Conservation (phyloP, 2,329 filamentous ascomycete genomes). For the Scorias spongiosa region DNA sequence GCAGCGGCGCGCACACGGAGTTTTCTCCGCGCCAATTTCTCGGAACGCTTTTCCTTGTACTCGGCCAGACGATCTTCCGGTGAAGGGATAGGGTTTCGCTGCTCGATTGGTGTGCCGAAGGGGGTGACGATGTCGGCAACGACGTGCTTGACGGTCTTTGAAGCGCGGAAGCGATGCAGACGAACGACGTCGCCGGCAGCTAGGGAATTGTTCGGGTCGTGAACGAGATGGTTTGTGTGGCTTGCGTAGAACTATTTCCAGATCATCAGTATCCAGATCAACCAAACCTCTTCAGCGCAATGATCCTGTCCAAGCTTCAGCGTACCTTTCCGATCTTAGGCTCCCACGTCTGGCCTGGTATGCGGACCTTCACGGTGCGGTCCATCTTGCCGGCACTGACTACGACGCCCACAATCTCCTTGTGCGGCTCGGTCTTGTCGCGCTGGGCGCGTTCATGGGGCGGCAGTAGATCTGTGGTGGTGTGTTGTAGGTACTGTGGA, state of each 20-base stretch:
- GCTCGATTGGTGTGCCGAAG: slow-evolving; percentile 46
- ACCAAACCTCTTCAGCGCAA: not conserved
- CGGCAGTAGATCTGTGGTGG: slow-evolving; percentile 7
- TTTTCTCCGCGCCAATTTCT: slow-evolving; percentile 36
- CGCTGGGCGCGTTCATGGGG: slow-evolving; percentile 13
- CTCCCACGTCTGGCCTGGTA: slow-evolving; percentile 60
- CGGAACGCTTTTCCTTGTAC: slow-evolving; percentile 38
- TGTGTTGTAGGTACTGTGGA: slow-evolving; percentile 12
- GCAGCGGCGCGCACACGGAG: slow-evolving; percentile 16
- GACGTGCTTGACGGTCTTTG: slow-evolving; percentile 53
- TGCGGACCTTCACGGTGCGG: slow-evolving; percentile 63
- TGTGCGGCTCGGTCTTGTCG: slow-evolving; percentile 10
- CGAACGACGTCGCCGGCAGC: slow-evolving; percentile 60
- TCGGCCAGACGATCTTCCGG: slow-evolving; percentile 44
- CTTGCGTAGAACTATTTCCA: slow-evolving; percentile 45
- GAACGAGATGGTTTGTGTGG: slow-evolving; percentile 52
- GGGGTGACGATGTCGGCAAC: slow-evolving; percentile 62
- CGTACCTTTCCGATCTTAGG: slow-evolving; percentile 52
- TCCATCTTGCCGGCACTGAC: slow-evolving; percentile 64
- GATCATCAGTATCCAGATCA: not conserved
- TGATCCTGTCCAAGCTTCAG: not conserved
- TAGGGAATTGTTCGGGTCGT: slow-evolving; percentile 62
- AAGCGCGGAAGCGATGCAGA: slow-evolving; percentile 54
- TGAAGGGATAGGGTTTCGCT: slow-evolving; percentile 50
- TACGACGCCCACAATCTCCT: slow-evolving; percentile 44